A percentile compares a stretch with the other conserved stretches of the same genome.
These are phyloP conservation scores for Scytalidium lignicola DNA, from an alignment of 2,329 filamentous ascomycete species.

Conservation along the genomic window DNA sequence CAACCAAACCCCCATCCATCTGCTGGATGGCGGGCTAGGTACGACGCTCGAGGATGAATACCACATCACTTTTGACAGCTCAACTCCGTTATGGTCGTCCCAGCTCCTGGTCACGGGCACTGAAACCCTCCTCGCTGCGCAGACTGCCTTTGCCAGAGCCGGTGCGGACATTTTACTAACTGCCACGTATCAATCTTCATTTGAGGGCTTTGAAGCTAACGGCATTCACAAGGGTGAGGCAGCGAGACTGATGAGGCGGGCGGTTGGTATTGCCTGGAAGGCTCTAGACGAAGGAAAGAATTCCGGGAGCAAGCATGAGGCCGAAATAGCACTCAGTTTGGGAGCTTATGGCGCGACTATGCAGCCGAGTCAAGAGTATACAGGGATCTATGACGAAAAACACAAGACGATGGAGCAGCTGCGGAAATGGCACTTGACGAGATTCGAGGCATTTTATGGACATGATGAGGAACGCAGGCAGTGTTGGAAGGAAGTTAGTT, in stretches of 20 bases:
- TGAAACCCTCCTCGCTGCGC: conserved; percentile 10
- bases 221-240: conserved; percentile 29
- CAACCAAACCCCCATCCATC: conserved; percentile 29
- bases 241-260: conserved; percentile 36
- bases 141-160: conserved; percentile 32
- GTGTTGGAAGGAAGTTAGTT: conserved; percentile 35
- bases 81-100: conserved; percentile 62
- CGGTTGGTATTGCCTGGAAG: conserved; percentile 31
- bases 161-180: conserved; percentile 61
- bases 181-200: conserved; percentile 62
- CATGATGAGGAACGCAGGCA: neutral
- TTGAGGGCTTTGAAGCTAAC: conserved; percentile 43
- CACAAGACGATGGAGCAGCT: conserved; percentile 41
- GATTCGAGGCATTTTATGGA: conserved; percentile 45
- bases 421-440: conserved; percentile 50
- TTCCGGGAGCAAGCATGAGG: conserved; percentile 2
- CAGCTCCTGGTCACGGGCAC: conserved; percentile 50
- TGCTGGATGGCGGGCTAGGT: conserved; percentile 64
- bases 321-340: conserved; percentile 51
- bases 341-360: conserved; percentile 65
- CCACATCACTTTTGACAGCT: conserved; percentile 43
- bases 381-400: conserved; percentile 49
- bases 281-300: conserved; percentile 19
- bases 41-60: conserved; percentile 59
- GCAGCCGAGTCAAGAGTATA: conserved; percentile 62